Evolutionary conservation across 139 green algal species (phyloP).

Genomic region (Micractinium conductrix): DNA sequence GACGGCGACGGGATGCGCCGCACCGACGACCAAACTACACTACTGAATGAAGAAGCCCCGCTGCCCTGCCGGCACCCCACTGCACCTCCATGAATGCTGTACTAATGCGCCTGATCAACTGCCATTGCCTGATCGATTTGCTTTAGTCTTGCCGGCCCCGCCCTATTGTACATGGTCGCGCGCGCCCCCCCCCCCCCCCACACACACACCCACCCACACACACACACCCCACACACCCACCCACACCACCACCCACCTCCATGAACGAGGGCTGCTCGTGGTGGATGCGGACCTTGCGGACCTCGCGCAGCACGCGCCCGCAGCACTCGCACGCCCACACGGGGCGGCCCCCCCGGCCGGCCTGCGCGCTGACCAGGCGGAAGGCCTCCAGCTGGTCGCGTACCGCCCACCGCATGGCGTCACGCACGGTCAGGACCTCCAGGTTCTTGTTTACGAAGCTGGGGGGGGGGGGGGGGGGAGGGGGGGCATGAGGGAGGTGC

Average conservation of each 20-base stretch:
- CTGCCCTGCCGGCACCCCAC: too few relatives aligned
- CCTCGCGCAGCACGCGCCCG: neutral
- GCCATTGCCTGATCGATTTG: too few relatives aligned
- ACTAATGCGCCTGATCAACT: too few relatives aligned
- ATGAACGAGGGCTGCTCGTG: neutral
- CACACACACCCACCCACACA: neutral
- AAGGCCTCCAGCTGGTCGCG: neutral
- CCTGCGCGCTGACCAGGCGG: neutral
- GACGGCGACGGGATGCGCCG: neutral
- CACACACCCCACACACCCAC: neutral
- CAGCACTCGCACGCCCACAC: neutral
- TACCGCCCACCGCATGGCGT: slow-evolving; percentile 9
- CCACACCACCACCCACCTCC: neutral
- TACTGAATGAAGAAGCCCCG: neutral
- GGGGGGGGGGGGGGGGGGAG: neutral
- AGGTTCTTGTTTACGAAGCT: neutral
- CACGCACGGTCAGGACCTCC: neutral
- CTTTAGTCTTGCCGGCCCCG: too few relatives aligned
- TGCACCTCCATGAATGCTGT: too few relatives aligned
- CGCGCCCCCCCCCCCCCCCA: neutral
- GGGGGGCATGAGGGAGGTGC: neutral
- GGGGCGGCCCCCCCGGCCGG: neutral
- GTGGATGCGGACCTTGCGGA: too few relatives aligned
- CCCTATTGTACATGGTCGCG: too few relatives aligned
- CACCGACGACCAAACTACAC: neutral